phyloP scores from a whole-genome alignment of 73 alveolate genomes.

The Tetrahymena elliotti region DNA sequence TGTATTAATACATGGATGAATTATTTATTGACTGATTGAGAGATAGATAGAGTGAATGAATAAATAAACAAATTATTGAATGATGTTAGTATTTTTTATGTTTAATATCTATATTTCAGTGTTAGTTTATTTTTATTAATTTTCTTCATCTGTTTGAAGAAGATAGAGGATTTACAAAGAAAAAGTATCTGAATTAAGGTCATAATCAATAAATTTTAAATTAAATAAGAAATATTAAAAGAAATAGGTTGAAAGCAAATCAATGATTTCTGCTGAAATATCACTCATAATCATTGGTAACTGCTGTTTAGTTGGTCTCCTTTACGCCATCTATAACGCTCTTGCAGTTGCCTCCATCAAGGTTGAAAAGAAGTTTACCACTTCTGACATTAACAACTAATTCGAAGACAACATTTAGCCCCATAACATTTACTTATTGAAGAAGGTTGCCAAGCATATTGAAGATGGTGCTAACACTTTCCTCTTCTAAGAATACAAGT shows the following conservation, averaged over 20 bases:
- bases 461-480: conserved; percentile 75
- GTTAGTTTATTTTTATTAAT: background rate
- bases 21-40: too few species aligned
- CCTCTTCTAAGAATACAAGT: conserved; percentile 65
- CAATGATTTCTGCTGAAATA: background rate
- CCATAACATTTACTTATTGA: conserved; percentile 13
- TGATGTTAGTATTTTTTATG: background rate
- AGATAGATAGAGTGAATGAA: too few species aligned
- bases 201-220: background rate
- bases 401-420: conserved; percentile 8
- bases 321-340: conserved; percentile 31
- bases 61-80: too few species aligned
- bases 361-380: conserved; percentile 7
- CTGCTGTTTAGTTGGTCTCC: conserved; percentile 15
- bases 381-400: conserved; percentile 8
- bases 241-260: background rate
- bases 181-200: background rate
- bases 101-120: background rate
- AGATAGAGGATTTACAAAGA: background rate
- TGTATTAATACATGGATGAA: too few species aligned
- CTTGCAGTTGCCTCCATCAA: background rate
- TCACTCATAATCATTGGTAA: background rate
- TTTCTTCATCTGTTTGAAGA: background rate
- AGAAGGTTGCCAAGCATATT: conserved; percentile 26
- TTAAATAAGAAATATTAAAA: background rate